These are phyloP conservation scores for Paraphaeosphaeria minitans DNA, from an alignment of 2,329 filamentous ascomycete species.

Conservation along the genomic window DNA sequence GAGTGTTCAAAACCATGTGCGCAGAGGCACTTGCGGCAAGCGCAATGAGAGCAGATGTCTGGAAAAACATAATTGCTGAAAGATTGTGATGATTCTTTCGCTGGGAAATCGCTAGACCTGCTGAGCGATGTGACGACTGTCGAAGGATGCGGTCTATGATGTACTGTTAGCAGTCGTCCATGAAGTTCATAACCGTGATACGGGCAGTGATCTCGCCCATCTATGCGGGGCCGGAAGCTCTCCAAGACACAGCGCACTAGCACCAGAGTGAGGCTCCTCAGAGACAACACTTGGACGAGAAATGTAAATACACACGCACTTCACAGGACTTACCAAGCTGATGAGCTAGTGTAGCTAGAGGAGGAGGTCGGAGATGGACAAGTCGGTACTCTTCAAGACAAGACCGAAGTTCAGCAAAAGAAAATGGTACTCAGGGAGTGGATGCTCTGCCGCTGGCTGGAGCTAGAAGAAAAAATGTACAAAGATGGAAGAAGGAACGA, in stretches of 20 bases:
- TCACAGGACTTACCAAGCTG: neutral
- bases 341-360: neutral
- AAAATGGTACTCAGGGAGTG: slow-evolving; percentile 22
- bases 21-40: slow-evolving; percentile 67
- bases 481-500: slow-evolving; percentile 21
- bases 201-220: neutral
- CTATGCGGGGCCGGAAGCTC: neutral
- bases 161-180: neutral
- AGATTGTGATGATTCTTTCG: slow-evolving; percentile 28
- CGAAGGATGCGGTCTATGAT: slow-evolving; percentile 6
- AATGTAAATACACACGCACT: neutral
- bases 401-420: slow-evolving; percentile 19
- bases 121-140: slow-evolving; percentile 39
- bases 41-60: slow-evolving; percentile 57
- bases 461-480: slow-evolving; percentile 22
- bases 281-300: neutral
- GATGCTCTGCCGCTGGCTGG: slow-evolving; percentile 33
- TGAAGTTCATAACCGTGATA: neutral
- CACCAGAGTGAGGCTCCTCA: neutral
- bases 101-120: slow-evolving; percentile 46
- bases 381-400: slow-evolving; percentile 10
- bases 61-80: slow-evolving; percentile 55
- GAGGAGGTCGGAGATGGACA: slow-evolving; percentile 1
- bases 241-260: neutral
- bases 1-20: slow-evolving; percentile 76